These are phyloP conservation scores for Cyclotella distinguenda DNA, from an alignment of 108 stramenopile species.

Conservation along the genomic window DNA sequence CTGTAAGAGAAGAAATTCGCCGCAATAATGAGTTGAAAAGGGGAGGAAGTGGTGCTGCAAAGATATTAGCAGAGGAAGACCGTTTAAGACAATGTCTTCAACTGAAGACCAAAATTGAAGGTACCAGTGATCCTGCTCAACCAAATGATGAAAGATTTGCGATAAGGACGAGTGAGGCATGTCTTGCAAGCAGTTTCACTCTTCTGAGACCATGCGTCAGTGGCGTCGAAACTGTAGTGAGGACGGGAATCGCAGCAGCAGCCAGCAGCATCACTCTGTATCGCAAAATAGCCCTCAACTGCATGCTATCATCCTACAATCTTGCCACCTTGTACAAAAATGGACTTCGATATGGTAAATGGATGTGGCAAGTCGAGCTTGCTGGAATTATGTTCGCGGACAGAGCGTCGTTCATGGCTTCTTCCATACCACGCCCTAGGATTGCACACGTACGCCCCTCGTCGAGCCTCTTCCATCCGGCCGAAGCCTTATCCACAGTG, in stretches of 20 bases:
- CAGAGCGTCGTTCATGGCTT: slow-evolving; percentile 30
- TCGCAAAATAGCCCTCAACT: slow-evolving; percentile 53
- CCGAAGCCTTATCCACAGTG: slow-evolving; percentile 33
- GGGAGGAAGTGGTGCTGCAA: slow-evolving; percentile 62
- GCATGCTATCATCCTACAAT: slow-evolving; percentile 56
- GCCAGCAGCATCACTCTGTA: slow-evolving; percentile 31
- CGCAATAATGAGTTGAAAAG: slow-evolving; percentile 42
- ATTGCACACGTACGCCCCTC: slow-evolving; percentile 47
- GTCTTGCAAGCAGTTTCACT: slow-evolving; percentile 64
- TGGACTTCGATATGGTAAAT: slow-evolving; percentile 65
- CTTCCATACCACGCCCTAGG: slow-evolving; percentile 55
- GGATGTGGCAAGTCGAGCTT: slow-evolving; percentile 61
- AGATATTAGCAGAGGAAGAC: slow-evolving; percentile 59
- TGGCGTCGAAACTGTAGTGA: slow-evolving; percentile 58
- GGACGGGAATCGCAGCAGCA: slow-evolving; percentile 62
- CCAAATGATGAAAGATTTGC: not conserved
- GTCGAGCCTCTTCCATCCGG: slow-evolving; percentile 44
- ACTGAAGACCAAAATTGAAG: slow-evolving; percentile 13
- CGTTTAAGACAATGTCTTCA: slow-evolving; percentile 29
- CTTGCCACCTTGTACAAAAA: slow-evolving; percentile 58
- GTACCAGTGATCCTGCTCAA: not conserved
- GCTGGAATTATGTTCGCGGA: slow-evolving; percentile 33
- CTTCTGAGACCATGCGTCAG: slow-evolving; percentile 64
- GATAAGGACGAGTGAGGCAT: slow-evolving; percentile 69
- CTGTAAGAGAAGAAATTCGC: slow-evolving; percentile 40